Evolutionary conservation across 106 monocot genomes (phyloP).

Genomic region (Iris macrosiphon): DNA sequence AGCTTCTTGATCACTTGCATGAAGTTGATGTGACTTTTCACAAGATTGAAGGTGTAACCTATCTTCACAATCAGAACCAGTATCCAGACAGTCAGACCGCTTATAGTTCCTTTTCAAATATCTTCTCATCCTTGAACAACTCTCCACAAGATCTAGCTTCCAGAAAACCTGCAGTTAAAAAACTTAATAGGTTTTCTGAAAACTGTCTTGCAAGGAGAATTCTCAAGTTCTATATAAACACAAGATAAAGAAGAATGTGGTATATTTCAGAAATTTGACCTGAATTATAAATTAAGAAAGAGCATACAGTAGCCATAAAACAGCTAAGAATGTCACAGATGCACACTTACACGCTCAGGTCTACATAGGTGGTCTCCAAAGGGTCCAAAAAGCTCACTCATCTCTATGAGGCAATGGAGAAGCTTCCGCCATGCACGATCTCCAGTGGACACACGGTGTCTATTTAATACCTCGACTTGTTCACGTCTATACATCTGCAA

Average conservation of each 20-base stretch:
- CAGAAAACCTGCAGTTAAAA: constrained; percentile 51
- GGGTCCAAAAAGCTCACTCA: constrained; percentile 62
- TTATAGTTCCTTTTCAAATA: constrained; percentile 72
- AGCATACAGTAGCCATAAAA: neutral
- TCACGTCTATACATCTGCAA: constrained; percentile 79
- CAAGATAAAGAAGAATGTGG: constrained; percentile 3
- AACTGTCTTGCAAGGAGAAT: neutral
- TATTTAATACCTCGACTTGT: constrained; percentile 57
- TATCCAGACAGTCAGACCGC: constrained; percentile 59
- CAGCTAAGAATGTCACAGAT: neutral
- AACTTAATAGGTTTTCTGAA: neutral
- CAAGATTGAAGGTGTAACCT: constrained; percentile 19
- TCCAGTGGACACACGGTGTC: constrained; percentile 41
- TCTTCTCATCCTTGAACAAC: constrained; percentile 93
- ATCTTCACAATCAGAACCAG: constrained; percentile 61
- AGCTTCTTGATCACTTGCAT: constrained; percentile 22
- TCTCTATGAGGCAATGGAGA: constrained; percentile 72
- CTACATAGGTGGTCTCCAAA: constrained; percentile 48
- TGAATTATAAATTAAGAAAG: neutral
- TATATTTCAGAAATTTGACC: neutral
- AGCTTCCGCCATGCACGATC: constrained; percentile 77
- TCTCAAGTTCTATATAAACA: neutral
- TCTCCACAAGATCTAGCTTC: constrained; percentile 74
- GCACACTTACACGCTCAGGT: constrained; percentile 43
- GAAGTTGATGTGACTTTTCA: constrained; percentile 20